Conservation (phyloP, 192 early-diverging fungal genomes). For the Funneliformis geosporum region DNA sequence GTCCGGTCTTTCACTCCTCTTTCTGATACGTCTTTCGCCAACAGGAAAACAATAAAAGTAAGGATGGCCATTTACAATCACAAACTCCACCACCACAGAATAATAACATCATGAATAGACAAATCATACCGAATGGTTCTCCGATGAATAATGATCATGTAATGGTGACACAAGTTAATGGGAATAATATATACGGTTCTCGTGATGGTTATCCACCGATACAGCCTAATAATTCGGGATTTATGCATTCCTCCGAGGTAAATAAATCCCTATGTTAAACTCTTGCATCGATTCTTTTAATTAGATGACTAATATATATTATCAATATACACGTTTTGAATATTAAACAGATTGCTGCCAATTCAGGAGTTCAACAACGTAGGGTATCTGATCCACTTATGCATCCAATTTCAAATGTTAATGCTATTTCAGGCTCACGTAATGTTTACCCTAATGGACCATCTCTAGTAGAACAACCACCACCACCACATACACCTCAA, state of each 20-base stretch:
- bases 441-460: constrained; percentile 16
- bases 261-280: background rate
- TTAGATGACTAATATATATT: background rate
- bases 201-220: background rate
- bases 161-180: constrained; percentile 21
- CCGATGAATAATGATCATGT: constrained; percentile 27
- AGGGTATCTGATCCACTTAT: background rate
- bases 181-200: background rate
- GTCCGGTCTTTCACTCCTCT: background rate
- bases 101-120: background rate
- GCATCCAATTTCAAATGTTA: background rate
- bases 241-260: constrained; percentile 1
- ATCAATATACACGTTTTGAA: background rate
- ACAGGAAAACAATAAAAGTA: background rate
- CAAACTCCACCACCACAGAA: background rate
- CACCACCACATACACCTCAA: constrained; percentile 6
- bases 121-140: background rate
- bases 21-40: background rate
- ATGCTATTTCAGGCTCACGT: background rate
- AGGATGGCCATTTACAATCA: background rate
- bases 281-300: background rate
- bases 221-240: constrained; percentile 6
- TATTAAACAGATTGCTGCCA: background rate
- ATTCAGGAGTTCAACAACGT: background rate
- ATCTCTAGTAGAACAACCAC: background rate